Conservation (phyloP, 1,284 basidiomycete species). For the Cutaneotrichosporon cutaneum region DNA sequence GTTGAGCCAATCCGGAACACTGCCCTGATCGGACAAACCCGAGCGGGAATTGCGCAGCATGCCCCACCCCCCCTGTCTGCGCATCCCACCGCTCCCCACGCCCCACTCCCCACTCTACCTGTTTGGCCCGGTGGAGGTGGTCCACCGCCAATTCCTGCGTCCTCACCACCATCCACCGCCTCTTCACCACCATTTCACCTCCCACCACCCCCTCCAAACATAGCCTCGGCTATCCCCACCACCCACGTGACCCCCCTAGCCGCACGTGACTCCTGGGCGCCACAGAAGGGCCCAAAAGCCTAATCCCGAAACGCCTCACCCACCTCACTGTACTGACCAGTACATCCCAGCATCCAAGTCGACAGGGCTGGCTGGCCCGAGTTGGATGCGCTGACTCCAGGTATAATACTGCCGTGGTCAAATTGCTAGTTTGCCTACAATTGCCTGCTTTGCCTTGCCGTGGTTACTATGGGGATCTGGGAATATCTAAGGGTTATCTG, state of each 20-base stretch:
- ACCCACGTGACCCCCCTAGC: not conserved
- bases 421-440: too few species aligned
- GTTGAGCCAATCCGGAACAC: too few species aligned
- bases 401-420: too few species aligned
- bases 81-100: too few species aligned
- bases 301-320: conserved; percentile 5
- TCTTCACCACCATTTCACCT: not conserved
- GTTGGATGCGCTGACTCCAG: conserved; percentile 30
- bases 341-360: not conserved
- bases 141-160: not conserved
- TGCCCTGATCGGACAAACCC: not conserved
- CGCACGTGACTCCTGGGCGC: too few species aligned
- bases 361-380: conserved; percentile 50
- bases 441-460: too few species aligned
- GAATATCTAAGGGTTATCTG: too few species aligned
- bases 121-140: not conserved
- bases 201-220: not conserved
- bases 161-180: too few species aligned
- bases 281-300: not conserved
- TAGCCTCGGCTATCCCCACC: not conserved
- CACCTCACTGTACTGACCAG: not conserved
- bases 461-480: too few species aligned
- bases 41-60: not conserved
- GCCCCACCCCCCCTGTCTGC: too few species aligned
- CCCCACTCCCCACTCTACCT: not conserved